phyloP scores from a whole-genome alignment of 75 land plant species.

The Cryptomeria japonica region DNA sequence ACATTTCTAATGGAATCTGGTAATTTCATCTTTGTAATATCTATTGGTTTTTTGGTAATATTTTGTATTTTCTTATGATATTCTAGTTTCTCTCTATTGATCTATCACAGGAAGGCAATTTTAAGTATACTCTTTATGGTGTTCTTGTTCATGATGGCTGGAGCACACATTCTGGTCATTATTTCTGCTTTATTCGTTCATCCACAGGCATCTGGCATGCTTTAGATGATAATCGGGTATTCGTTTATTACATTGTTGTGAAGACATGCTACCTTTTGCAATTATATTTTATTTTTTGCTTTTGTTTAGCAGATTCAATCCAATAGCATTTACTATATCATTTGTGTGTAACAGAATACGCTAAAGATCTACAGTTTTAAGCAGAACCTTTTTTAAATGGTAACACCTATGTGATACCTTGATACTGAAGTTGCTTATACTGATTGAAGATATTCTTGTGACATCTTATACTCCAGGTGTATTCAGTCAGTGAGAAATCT shows the following conservation, averaged over 20 bases:
- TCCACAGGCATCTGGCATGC: slow-evolving; percentile 76
- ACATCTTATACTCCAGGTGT: slow-evolving; percentile 51
- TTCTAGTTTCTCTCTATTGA: background rate
- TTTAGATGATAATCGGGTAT: slow-evolving; percentile 90
- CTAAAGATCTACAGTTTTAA: background rate
- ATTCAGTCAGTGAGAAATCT: slow-evolving; percentile 69
- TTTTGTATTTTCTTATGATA: background rate
- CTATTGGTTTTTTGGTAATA: background rate
- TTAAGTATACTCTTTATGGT: slow-evolving; percentile 81
- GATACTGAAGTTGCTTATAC: background rate
- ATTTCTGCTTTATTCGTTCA: slow-evolving; percentile 89
- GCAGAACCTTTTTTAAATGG: background rate
- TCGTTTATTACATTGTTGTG: background rate
- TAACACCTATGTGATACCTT: background rate
- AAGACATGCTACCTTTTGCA: background rate
- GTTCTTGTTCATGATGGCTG: slow-evolving; percentile 94
- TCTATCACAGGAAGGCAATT: slow-evolving; percentile 53
- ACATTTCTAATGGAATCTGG: background rate
- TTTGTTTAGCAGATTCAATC: background rate
- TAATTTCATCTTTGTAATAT: background rate
- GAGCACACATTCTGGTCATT: slow-evolving; percentile 95
- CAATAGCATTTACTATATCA: background rate
- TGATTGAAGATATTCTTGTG: background rate
- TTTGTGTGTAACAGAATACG: background rate
- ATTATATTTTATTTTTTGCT: background rate